A percentile compares a stretch with the other conserved stretches of the same genome.
These are phyloP conservation scores for Fusarium coffeatum DNA, from an alignment of 2,329 filamentous ascomycete genomes.

Conservation along the genomic window DNA sequence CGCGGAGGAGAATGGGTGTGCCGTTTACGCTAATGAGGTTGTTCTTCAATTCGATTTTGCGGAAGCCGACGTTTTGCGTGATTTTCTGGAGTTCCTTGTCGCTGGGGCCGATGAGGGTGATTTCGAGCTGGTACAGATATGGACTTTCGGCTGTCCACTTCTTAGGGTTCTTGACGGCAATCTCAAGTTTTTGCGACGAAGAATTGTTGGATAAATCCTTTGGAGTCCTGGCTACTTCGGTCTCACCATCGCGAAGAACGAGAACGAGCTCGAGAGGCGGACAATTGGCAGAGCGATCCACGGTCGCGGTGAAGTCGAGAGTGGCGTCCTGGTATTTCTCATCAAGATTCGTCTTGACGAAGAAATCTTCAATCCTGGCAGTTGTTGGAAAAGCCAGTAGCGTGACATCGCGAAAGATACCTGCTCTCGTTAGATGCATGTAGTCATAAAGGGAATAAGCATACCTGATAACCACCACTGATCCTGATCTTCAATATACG, in stretches of 20 bases:
- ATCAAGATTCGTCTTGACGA: constrained; percentile 10
- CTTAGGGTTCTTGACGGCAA: background rate
- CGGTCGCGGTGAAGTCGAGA: background rate
- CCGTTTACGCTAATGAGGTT: constrained; percentile 8
- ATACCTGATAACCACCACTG: constrained; percentile 22
- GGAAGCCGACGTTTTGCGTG: constrained; percentile 8
- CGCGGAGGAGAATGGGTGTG: background rate
- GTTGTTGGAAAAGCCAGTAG: background rate
- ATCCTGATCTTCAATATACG: constrained; percentile 18
- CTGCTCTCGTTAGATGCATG: background rate
- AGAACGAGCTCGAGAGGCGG: rapidly evolving
- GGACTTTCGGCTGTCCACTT: constrained; percentile 18
- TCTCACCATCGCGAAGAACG: background rate
- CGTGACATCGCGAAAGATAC: constrained; percentile 21
- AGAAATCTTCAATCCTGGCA: constrained; percentile 1
- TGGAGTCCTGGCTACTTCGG: background rate
- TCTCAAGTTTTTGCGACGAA: rapidly evolving
- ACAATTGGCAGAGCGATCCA: rapidly evolving
- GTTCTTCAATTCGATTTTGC: constrained; percentile 5
- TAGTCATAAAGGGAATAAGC: rapidly evolving
- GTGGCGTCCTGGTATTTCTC: background rate
- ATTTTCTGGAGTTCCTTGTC: background rate
- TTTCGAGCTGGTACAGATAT: constrained; percentile 3
- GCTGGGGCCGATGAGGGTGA: background rate
- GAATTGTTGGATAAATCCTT: rapidly evolving